These are phyloP conservation scores for Starmera amethionina DNA, from an alignment of 805 yeast genomes.

Conservation along the genomic window DNA sequence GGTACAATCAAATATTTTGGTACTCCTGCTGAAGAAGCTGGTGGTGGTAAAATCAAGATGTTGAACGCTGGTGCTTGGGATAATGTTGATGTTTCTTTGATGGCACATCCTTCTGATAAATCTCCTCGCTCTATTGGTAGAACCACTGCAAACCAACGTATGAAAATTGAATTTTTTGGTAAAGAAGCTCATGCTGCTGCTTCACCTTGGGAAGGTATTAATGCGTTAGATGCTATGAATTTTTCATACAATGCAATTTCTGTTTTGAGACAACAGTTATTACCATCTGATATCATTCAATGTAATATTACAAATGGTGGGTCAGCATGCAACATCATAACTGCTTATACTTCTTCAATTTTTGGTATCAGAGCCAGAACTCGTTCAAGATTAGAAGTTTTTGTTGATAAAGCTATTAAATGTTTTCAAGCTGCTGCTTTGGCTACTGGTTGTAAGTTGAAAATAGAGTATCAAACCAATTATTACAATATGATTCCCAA, in stretches of 20 bases:
- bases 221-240: background rate
- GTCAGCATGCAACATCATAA: background rate
- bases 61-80: background rate
- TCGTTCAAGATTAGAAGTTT: background rate
- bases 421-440: background rate
- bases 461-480: background rate
- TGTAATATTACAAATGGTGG: background rate
- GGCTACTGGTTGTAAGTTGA: background rate
- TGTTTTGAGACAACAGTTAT: background rate
- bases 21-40: background rate
- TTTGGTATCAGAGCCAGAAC: background rate
- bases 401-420: background rate
- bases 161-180: background rate
- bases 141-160: background rate
- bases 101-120: background rate
- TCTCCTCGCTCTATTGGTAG: background rate
- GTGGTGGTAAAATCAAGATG: background rate
- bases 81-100: background rate
- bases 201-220: background rate
- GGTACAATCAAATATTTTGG: background rate
- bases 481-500: background rate
- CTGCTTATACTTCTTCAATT: background rate
- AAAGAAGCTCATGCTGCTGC: background rate
- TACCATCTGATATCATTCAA: background rate
- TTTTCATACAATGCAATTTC: background rate